phyloP scores from a whole-genome alignment of 345 rosid genomes.

The Gossypium mustelinum region DNA sequence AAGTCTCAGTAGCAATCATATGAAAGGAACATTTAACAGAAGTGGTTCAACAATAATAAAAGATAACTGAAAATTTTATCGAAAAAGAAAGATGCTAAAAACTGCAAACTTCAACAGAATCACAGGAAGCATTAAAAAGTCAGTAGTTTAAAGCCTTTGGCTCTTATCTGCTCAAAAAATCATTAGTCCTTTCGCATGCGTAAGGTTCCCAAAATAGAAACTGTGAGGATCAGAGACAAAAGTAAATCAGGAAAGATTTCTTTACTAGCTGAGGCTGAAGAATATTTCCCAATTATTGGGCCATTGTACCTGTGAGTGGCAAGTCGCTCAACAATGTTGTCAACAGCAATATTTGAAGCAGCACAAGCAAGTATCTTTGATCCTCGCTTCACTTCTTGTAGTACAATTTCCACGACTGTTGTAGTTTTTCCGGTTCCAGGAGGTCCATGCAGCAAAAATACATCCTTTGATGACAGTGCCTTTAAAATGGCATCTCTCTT shows the following conservation, averaged over 20 bases:
- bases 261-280: background rate
- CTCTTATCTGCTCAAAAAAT: background rate
- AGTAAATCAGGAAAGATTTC: constrained; percentile 8
- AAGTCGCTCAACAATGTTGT: constrained; percentile 94
- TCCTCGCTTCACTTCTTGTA: constrained; percentile 92
- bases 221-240: background rate
- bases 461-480: constrained; percentile 80
- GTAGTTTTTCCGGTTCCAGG: constrained; percentile 99
- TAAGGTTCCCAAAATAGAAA: background rate
- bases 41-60: background rate
- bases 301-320: constrained; percentile 70
- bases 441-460: constrained; percentile 91
- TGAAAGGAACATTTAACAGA: background rate
- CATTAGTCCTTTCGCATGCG: background rate
- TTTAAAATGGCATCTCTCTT: constrained; percentile 80
- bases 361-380: constrained; percentile 97
- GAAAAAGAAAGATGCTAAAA: constrained; percentile 2
- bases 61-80: background rate
- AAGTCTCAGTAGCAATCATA: background rate
- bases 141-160: background rate
- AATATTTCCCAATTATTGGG: background rate
- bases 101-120: background rate
- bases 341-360: constrained; percentile 97
- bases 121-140: background rate
- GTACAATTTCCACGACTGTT: constrained; percentile 84